Evolutionary conservation across 805 yeast genomes (phyloP), one percentile per base, ranked within the genome.

Genomic region (Candida ulmi): DNA sequence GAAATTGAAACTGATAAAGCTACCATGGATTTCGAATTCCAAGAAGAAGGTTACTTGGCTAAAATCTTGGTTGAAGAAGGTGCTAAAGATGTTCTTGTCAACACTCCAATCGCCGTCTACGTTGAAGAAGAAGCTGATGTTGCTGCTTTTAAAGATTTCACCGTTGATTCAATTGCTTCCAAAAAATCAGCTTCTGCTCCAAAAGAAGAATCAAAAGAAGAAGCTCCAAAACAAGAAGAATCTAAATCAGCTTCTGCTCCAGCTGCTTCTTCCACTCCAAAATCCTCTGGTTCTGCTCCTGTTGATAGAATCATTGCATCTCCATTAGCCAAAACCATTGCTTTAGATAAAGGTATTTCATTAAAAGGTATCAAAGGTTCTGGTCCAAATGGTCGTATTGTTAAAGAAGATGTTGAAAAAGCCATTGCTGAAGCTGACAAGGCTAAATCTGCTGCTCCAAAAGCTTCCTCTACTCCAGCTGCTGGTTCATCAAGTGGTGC

Each of bases 1-100:
- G 98, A 91, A 69, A 83, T 91, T 49, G 99, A 91, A 71, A 91
- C 99, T 52, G 99, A 90, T 65, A 90, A 90, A 72, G 97, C 98
- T 39, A 80, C 88, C 45, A 91, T 90, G 96, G 98, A 90, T 69
- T 91, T 88, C 54, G 98, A 90, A 69, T 91, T 90, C 74, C 97
- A 90, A 71, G 98, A 90, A 58, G 99, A 91, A 48, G 96, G 96
- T 38, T 88, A 58, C 69, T 68, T 88, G 57, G 96, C 96, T 48
- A 87, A 88, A 72, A 83, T 86, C 54, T 67, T 88, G 49, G 75
- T 88, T 45, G 87, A 76, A 25, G 88, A 78, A 43, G 96, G 97
- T 40, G 67, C 95, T 39, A 82, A 87, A 65, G 96, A 91, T 58
- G 71, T 91, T 39, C 93, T 95, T 29, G 96, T 93, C 35, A 95